These are phyloP conservation scores for Thielaviopsis cerberus DNA, from an alignment of 2,329 filamentous ascomycete genomes.

Conservation along the genomic window DNA sequence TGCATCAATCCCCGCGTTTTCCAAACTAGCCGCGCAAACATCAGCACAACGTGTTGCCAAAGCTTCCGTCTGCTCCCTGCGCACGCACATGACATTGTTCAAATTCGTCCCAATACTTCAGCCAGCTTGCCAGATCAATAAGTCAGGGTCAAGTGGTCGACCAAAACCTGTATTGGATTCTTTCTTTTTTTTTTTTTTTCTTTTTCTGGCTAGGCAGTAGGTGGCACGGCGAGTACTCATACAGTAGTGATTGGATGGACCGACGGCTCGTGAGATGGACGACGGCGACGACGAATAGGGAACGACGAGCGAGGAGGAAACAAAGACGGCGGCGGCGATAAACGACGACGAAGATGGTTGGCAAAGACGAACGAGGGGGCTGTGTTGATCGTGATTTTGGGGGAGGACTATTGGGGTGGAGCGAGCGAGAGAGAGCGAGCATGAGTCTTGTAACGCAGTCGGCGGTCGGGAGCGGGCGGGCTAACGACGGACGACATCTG, in stretches of 20 bases:
- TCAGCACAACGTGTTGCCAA: slow-evolving; percentile 12
- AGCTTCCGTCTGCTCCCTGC: slow-evolving; percentile 2
- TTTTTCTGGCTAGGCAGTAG: background rate
- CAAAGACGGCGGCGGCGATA: slow-evolving; percentile 1
- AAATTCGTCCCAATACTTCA: slow-evolving; percentile 9
- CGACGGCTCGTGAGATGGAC: background rate
- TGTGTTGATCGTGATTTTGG: background rate
- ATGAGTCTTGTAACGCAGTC: background rate
- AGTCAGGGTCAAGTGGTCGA: background rate
- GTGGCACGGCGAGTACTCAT: background rate
- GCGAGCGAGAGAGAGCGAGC: background rate
- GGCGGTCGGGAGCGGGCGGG: background rate
- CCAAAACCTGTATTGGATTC: background rate
- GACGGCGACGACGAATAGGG: slow-evolving; percentile 1
- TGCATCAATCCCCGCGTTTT: background rate
- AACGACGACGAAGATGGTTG: slow-evolving; percentile 1
- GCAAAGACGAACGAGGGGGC: slow-evolving; percentile 1
- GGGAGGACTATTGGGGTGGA: background rate
- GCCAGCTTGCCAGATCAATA: slow-evolving; percentile 4
- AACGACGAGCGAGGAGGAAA: slow-evolving; percentile 1
- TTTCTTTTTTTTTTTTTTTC: background rate
- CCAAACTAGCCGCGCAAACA: background rate
- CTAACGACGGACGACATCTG: background rate
- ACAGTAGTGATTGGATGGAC: background rate
- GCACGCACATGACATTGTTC: slow-evolving; percentile 2